Evolutionary conservation across 257 asterid genomes (phyloP), one percentile per base, ranked within the genome.

Genomic region (Cordia subcordata): DNA sequence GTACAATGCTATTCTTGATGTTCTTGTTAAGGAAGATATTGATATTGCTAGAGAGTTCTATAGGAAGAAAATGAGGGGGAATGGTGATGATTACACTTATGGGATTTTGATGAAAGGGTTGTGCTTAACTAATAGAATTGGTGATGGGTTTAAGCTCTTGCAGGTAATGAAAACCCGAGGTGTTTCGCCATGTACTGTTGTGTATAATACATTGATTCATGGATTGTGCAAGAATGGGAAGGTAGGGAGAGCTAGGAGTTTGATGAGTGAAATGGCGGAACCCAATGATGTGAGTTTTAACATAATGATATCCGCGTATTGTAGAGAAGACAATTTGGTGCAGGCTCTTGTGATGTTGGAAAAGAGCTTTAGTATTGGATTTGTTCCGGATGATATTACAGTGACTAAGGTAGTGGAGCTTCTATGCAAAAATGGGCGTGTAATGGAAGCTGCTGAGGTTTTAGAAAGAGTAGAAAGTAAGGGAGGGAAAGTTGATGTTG

Each of bases 31-130:
- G 87, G 90, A 75, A 63, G 96, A 89, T 61, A 85, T 89, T 35
- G 99, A 86, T 49, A 83, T 86, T 55, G 96, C 96, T 44, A 75
- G 97, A 75, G 84, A 85, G 70, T 85, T 88, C 70, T 93, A 82
- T 21, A 68, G 94, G 82, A 83, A 49, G 79, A 93, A 89, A 74
- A 89, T 93, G 77, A 83, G 79, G 90, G 86, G 65, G 4, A 55
- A 27, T 71, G 94, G 90, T 12, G 97, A 93, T 71, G 88, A 78
- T 55, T 93, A 86, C 73, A 89, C 99, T 58, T 83, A 73, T 1
- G 97, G 85, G 55, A 89, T 85, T 73, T 65, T 93, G 75, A 93
- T 93, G 97, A 93, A 93, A 75, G 96, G 99, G 12, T 84, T 93
- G 66, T 89, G 94, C 81, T 72, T 79, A 68, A 93, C 99, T 27